Evolutionary conservation across 1,284 basidiomycete species (phyloP), one percentile per base, ranked within the genome.

Genomic region (Tilletia caries): DNA sequence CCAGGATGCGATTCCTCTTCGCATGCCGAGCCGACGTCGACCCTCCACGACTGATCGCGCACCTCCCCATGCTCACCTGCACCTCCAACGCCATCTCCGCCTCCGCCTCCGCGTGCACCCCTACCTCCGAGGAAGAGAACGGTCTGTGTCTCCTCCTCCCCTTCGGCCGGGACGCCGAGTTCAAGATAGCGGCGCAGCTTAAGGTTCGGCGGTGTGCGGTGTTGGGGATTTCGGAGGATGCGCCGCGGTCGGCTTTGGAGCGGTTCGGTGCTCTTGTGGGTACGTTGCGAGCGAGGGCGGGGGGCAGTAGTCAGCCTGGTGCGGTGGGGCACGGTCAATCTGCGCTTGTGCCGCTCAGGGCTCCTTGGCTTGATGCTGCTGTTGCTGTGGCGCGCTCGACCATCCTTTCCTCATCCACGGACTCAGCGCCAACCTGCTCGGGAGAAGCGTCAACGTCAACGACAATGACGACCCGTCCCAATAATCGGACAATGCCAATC

Each of bases 41-140:
- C 13, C 58, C 67, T 20, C 52, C 68, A 5, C 41, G 66, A 15
- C 64, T 73, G 10, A 23, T 70, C 2, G 66, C 71, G 18, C 69
- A 73, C 62, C 20, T 73, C n/a, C 71, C 71, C 29, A 68, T 70
- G 67, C 71, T 73, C 23, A 62, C 44, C 10, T 70, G 46, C 13
- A 70, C 50, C 65, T 66, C 67, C 43, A 73, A 73, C 50, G 69
- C 71, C 2, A 43, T 69, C 41, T 34, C 18, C 34, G 18, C 34
- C n/a, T n/a, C 34, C 6, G 23, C 23, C 4, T 23, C 23, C 25
- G 0, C 20, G 15, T 41, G n/a, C 37, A 41, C 15, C 37, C 8
- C 8, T 15, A 41, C 37, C n/a, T n/a, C n/a, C n/a, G n/a, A n/a
- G n/a, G n/a, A n/a, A n/a, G n/a, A n/a, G n/a, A n/a, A n/a, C 27